A percentile compares a stretch with the other conserved stretches of the same genome.
These are phyloP conservation scores for Thraustotheca clavata DNA, from an alignment of 352 stramenopile species.

Conservation along the genomic window DNA sequence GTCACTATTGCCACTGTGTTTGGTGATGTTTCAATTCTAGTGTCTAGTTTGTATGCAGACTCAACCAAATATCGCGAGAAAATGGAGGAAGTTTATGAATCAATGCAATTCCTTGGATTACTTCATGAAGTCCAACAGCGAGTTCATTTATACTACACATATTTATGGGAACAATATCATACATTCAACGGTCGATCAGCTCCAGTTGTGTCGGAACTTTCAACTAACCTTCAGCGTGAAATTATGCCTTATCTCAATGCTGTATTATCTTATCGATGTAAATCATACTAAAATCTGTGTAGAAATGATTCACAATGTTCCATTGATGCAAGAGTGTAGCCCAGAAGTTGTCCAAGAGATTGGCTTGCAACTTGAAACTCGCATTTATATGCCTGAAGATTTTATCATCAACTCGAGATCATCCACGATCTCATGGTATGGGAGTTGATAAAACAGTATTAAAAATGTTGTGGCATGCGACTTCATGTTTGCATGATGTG, in stretches of 20 bases:
- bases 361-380: slow-evolving; percentile 40
- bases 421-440: neutral
- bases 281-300: neutral
- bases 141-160: slow-evolving; percentile 65
- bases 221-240: slow-evolving; percentile 52
- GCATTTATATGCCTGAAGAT: slow-evolving; percentile 65
- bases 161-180: slow-evolving; percentile 59
- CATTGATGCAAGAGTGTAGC: slow-evolving; percentile 42
- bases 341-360: slow-evolving; percentile 64
- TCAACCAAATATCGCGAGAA: slow-evolving; percentile 50
- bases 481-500: neutral
- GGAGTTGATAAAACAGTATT: neutral
- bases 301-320: slow-evolving; percentile 26
- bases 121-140: slow-evolving; percentile 37
- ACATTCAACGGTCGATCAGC: slow-evolving; percentile 45
- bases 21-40: slow-evolving; percentile 45
- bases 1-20: slow-evolving; percentile 54
- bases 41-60: slow-evolving; percentile 51
- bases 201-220: slow-evolving; percentile 43
- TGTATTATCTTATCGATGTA: neutral
- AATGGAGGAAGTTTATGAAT: slow-evolving; percentile 48
- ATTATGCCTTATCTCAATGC: slow-evolving; percentile 36
- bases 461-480: slow-evolving; percentile 1
- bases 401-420: slow-evolving; percentile 41
- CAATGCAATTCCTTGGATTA: slow-evolving; percentile 47